Evolutionary conservation across 192 early-diverging fungal genomes (phyloP).

Genomic region (Linnemannia schmuckeri): DNA sequence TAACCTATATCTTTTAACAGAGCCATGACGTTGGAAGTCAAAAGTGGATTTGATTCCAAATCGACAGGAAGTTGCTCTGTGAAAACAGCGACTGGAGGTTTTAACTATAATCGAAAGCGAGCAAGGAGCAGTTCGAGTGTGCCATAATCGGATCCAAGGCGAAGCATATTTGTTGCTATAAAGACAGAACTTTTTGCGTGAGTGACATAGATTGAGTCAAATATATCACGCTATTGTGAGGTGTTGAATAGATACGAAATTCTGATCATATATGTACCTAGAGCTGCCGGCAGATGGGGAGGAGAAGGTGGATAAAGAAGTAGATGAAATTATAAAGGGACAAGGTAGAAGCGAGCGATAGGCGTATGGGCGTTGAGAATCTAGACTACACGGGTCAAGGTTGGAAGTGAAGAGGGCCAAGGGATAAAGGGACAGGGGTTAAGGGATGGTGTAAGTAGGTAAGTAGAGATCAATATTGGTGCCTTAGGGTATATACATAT

Average conservation of each 20-base stretch:
- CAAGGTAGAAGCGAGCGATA: neutral
- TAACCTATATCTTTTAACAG: neutral
- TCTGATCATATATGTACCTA: neutral
- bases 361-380: neutral
- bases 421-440: neutral
- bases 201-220: neutral
- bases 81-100: neutral
- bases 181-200: neutral
- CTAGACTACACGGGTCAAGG: no score
- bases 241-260: neutral
- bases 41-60: conserved; percentile 1
- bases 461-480: no score
- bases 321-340: neutral
- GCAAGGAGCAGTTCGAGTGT: neutral
- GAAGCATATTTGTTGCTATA: neutral
- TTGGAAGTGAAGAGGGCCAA: no score
- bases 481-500: no score
- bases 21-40: neutral
- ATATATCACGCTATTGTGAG: neutral
- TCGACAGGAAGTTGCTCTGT: conserved; percentile 18
- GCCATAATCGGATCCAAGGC: neutral
- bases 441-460: no score
- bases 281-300: neutral
- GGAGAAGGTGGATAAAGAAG: neutral
- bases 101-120: neutral